A percentile compares a stretch with the other conserved stretches of the same genome.
These are phyloP conservation scores for Wickerhamiella sergipiensis DNA, from an alignment of 805 yeast genomes.

Conservation along the genomic window DNA sequence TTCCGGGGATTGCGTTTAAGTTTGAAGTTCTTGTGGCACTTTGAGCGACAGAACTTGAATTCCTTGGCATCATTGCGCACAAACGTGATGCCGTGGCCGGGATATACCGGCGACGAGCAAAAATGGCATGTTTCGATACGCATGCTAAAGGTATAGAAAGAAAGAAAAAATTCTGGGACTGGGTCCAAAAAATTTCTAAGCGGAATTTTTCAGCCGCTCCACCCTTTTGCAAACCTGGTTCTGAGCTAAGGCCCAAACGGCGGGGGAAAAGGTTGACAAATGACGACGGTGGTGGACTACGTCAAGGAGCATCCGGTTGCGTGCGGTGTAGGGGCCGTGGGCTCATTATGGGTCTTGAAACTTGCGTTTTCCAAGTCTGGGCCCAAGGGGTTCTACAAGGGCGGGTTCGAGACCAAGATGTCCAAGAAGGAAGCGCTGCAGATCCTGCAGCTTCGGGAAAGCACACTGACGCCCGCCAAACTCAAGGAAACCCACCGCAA, in stretches of 20 bases:
- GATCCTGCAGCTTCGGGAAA: constrained; percentile 49
- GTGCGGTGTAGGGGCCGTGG: constrained; percentile 55
- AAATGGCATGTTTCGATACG: constrained; percentile 64
- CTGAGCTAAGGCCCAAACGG: no score
- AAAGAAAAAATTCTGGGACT: background rate
- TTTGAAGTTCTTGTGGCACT: constrained; percentile 94
- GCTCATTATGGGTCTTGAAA: constrained; percentile 27
- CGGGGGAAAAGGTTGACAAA: background rate
- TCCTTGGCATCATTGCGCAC: constrained; percentile 97
- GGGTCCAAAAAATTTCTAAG: background rate
- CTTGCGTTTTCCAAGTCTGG: constrained; percentile 28
- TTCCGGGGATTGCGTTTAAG: constrained; percentile 98
- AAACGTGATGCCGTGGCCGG: constrained; percentile 91
- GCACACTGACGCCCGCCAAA: constrained; percentile 25
- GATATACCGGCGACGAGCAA: constrained; percentile 94
- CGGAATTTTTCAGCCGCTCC: background rate
- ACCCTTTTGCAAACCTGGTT: background rate
- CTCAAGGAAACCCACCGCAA: constrained; percentile 60
- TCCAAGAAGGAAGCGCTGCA: constrained; percentile 75
- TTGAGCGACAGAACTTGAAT: constrained; percentile 93
- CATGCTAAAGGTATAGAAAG: constrained; percentile 17
- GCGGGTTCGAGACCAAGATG: constrained; percentile 91
- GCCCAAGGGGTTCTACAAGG: constrained; percentile 65
- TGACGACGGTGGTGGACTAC: constrained; percentile 13
- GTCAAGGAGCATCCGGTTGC: constrained; percentile 54